Evolutionary conservation across 2,329 filamentous ascomycete genomes (phyloP).

Genomic region (Colletotrichum tofieldiae): DNA sequence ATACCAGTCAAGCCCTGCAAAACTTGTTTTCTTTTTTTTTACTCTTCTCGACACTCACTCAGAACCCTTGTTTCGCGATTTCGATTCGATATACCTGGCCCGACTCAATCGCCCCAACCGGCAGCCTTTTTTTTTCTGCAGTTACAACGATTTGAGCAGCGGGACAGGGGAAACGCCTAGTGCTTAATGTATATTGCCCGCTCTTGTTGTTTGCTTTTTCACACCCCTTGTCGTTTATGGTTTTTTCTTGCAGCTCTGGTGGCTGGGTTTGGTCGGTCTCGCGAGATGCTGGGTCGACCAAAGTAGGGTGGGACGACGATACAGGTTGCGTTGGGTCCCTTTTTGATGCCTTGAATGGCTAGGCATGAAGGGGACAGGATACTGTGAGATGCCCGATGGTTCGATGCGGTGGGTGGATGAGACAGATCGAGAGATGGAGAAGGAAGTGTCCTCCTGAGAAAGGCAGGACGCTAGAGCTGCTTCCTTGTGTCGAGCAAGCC

Average conservation of each 20-base stretch:
- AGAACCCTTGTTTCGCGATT: slow-evolving; percentile 24
- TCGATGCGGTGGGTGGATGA: not conserved
- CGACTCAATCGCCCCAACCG: slow-evolving; percentile 31
- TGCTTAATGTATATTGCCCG: slow-evolving; percentile 45
- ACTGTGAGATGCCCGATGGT: not conserved
- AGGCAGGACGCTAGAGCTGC: slow-evolving; percentile 17
- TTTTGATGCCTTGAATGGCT: slow-evolving; percentile 33
- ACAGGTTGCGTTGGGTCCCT: not conserved
- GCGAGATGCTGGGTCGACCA: slow-evolving; percentile 10
- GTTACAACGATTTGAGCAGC: slow-evolving; percentile 17
- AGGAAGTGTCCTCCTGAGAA: slow-evolving; percentile 2
- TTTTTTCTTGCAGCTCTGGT: slow-evolving; percentile 39
- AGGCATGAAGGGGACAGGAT: slow-evolving; percentile 7
- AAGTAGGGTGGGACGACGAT: slow-evolving; percentile 8
- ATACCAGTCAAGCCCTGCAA: slow-evolving; percentile 12
- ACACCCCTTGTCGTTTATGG: slow-evolving; percentile 14
- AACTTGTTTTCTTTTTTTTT: slow-evolving; percentile 46
- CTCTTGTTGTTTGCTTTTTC: slow-evolving; percentile 24
- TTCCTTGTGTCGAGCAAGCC: slow-evolving; percentile 32
- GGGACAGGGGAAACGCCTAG: slow-evolving; percentile 36
- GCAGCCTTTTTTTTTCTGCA: slow-evolving; percentile 28
- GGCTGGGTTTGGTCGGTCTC: slow-evolving; percentile 29
- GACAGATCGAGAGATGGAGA: slow-evolving; percentile 5
- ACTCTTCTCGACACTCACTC: slow-evolving; percentile 55
- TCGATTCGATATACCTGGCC: slow-evolving; percentile 47